Base-by-base conservation (phyloP, 441 rosid species). In the Breynia disticha region DNA sequence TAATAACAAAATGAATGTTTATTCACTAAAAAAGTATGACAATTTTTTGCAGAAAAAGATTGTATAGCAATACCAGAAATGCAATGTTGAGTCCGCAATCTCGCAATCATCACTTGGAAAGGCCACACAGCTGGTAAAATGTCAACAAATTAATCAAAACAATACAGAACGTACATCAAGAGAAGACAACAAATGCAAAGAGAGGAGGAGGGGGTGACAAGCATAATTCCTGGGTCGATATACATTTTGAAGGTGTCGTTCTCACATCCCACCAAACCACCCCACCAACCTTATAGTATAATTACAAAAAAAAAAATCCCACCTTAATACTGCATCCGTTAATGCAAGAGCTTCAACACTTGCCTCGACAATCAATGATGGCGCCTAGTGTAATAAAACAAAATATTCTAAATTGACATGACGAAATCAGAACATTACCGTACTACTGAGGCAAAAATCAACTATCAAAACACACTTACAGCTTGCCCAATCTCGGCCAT, bases 401-500 rank as follows among this genome's bases (percentile, higher is more conserved):
- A 50, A 22, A 13, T 12, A 35, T 13, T 11, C 9, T 1, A 16
- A 12, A 16, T 5, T 35, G 37, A 14, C 35, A 28, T 19, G 41
- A 32, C 12, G 19, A 19, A 54, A 24, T 15, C 20, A 38, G 5
- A 48, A 32, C 22, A 32, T 8, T 4, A 53, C 20, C 16, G 18
- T 1, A 15, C 46, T 11, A 42, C 35, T 28, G 35, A 28, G 35
- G 35, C 7, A 28, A 28, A 28, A 28, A 28, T 28, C 35, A 8
- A 22, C 14, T 1, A 28, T 11, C 4, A 24, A 24, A 32, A 51
- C 46, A 17, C 46, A 73, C 95, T 83, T 71, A 91, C 96, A 54
- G 98, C 96, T 73, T 87, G 98, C 63, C 98, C 98, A 58, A 91
- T 87, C 73, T 91, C 98, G 38, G 95, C 83, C 85, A 91, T 67